A percentile compares a stretch with the other conserved stretches of the same genome.
Evolutionary conservation across 1,284 basidiomycete genomes (phyloP).

Genomic region (Ganoderma leucocontextum): DNA sequence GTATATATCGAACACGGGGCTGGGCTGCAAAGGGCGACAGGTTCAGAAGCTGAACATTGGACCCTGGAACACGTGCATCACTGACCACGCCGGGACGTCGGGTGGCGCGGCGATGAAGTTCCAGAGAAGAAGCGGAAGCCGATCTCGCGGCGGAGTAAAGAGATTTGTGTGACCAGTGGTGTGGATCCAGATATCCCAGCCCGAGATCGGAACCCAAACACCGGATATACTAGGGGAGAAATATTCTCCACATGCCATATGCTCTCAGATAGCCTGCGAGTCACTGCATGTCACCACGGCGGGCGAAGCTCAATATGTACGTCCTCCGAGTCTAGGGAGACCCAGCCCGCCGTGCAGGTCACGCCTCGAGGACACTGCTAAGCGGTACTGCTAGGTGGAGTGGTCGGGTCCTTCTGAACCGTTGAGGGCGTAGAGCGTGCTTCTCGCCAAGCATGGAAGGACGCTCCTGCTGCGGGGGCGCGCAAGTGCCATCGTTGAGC

Average conservation of each 20-base stretch:
- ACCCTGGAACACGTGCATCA: conserved; percentile 3
- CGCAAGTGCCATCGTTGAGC: background rate
- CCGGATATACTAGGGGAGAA: no score
- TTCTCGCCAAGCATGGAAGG: background rate
- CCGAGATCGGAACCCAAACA: no score
- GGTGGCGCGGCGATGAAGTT: no score
- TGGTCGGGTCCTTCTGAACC: background rate
- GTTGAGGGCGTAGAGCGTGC: background rate
- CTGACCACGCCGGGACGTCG: background rate
- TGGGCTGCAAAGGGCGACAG: background rate
- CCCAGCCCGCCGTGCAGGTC: no score
- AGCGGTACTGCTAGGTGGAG: background rate
- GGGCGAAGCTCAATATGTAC: no score
- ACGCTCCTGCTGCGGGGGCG: background rate
- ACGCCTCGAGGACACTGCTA: no score
- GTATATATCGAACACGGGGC: background rate
- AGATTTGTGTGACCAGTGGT: no score
- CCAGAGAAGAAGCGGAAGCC: background rate
- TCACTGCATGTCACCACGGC: no score
- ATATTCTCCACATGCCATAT: no score
- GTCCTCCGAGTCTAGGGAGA: no score
- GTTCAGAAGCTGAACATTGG: background rate
- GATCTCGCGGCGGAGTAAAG: background rate
- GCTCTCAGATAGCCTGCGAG: no score
- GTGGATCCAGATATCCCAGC: no score